These are phyloP conservation scores for Lactifluus volemus DNA, from an alignment of 768 basidiomycete genomes.

Conservation along the genomic window DNA sequence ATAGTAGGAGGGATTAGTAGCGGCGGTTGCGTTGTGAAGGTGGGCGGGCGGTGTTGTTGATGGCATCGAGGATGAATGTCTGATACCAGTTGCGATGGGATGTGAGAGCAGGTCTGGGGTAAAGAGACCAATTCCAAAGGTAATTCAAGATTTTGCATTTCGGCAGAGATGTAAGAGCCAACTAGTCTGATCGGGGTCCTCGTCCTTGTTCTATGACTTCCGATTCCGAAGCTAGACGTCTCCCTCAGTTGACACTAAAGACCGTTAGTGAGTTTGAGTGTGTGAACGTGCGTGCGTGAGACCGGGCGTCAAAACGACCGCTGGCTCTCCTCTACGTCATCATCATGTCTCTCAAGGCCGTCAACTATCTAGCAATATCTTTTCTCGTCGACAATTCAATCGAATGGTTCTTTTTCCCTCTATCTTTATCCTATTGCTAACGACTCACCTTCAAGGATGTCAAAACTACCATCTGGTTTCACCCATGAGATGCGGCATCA, in stretches of 20 bases:
- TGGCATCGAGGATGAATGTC: conserved; percentile 8
- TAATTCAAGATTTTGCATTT: not conserved
- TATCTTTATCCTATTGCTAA: not conserved
- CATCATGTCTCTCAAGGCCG: not conserved
- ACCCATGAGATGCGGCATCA: conserved; percentile 62
- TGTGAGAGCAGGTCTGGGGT: not conserved
- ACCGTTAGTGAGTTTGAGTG: no score
- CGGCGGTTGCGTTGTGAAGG: not conserved
- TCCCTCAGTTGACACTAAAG: not conserved
- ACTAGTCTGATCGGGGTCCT: no score
- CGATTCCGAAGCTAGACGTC: no score
- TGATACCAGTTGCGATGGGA: not conserved
- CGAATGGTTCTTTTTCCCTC: conserved; percentile 27
- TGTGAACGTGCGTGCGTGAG: no score
- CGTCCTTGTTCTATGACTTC: no score
- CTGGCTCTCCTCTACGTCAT: no score
- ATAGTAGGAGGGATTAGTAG: not conserved
- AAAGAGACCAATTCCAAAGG: not conserved
- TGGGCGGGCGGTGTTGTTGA: conserved; percentile 9
- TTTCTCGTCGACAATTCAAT: conserved; percentile 31
- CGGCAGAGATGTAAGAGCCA: not conserved
- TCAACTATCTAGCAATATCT: conserved; percentile 19
- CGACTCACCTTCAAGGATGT: conserved; percentile 46
- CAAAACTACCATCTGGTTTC: conserved; percentile 70
- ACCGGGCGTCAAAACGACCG: no score